These are phyloP conservation scores for Zygosaccharomyces pseudobailii DNA, from an alignment of 1,139 yeast species.

Conservation along the genomic window DNA sequence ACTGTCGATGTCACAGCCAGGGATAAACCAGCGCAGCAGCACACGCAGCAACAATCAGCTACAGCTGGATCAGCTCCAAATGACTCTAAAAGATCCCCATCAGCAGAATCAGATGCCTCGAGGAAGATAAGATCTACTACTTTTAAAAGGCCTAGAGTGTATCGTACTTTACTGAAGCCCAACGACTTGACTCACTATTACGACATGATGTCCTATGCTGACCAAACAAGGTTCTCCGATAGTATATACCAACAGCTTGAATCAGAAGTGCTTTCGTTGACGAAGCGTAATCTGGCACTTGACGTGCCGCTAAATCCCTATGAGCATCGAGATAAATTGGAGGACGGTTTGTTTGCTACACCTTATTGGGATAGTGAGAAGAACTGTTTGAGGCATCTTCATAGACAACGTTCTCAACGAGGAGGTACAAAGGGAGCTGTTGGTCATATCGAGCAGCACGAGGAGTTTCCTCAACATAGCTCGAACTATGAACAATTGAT, in stretches of 20 bases:
- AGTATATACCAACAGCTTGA: conserved; percentile 50
- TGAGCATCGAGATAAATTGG: conserved; percentile 42
- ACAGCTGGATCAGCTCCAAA: conserved; percentile 1
- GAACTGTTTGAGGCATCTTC: conserved; percentile 40
- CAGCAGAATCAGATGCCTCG: conserved; percentile 7
- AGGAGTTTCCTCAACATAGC: conserved; percentile 66
- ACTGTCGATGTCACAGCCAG: conserved; percentile 31
- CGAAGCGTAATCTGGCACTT: conserved; percentile 71
- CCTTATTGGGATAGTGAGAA: conserved; percentile 45
- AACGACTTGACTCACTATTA: conserved; percentile 78
- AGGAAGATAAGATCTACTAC: conserved; percentile 26
- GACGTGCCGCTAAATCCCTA: conserved; percentile 69
- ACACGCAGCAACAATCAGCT: conserved; percentile 5
- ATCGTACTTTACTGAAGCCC: conserved; percentile 72
- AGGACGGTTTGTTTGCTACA: conserved; percentile 44
- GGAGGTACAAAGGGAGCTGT: conserved; percentile 40
- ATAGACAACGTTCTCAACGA: conserved; percentile 46
- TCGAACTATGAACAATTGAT: conserved; percentile 89
- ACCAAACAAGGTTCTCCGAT: conserved; percentile 75
- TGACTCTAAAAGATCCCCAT: conserved; percentile 5
- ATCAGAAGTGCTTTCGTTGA: conserved; percentile 71
- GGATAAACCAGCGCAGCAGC: conserved; percentile 13
- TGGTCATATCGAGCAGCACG: conserved; percentile 50
- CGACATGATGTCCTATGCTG: conserved; percentile 81
- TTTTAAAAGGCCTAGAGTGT: conserved; percentile 54